These are phyloP conservation scores for Panaeolus cyanescens DNA, from an alignment of 768 basidiomycete genomes.

Conservation along the genomic window DNA sequence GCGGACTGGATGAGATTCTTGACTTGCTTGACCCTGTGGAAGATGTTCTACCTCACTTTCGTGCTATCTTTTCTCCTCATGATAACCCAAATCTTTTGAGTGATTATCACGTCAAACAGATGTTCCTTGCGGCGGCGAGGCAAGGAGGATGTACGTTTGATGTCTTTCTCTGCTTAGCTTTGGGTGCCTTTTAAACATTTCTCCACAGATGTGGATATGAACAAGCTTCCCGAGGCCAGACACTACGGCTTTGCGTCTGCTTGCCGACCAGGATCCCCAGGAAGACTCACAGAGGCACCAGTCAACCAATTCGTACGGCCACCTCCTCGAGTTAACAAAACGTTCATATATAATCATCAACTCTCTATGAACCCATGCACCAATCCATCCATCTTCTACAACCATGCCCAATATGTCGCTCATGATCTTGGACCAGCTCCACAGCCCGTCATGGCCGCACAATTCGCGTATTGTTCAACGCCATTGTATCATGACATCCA, in stretches of 20 bases:
- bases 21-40: conserved; percentile 43
- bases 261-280: conserved; percentile 31
- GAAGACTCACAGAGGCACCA: conserved; percentile 15
- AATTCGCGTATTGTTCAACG: conserved; percentile 47
- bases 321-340: conserved; percentile 22
- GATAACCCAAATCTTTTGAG: conserved; percentile 45
- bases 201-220: conserved; percentile 31
- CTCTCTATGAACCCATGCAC: conserved; percentile 44
- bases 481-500: conserved; percentile 49
- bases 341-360: conserved; percentile 47
- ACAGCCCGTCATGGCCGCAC: conserved; percentile 33
- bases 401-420: conserved; percentile 47
- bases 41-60: conserved; percentile 43
- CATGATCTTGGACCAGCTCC: conserved; percentile 38
- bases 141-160: conserved; percentile 34
- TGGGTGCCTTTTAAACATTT: neutral
- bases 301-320: conserved; percentile 23
- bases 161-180: neutral
- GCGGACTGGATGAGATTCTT: conserved; percentile 34
- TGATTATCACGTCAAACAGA: conserved; percentile 33
- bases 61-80: conserved; percentile 53
- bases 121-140: conserved; percentile 38
- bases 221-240: conserved; percentile 28
- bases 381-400: conserved; percentile 37
- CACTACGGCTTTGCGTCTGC: conserved; percentile 39